Evolutionary conservation across 306 rosid genomes (phyloP).

Genomic region (Cucurbita ficifolia): DNA sequence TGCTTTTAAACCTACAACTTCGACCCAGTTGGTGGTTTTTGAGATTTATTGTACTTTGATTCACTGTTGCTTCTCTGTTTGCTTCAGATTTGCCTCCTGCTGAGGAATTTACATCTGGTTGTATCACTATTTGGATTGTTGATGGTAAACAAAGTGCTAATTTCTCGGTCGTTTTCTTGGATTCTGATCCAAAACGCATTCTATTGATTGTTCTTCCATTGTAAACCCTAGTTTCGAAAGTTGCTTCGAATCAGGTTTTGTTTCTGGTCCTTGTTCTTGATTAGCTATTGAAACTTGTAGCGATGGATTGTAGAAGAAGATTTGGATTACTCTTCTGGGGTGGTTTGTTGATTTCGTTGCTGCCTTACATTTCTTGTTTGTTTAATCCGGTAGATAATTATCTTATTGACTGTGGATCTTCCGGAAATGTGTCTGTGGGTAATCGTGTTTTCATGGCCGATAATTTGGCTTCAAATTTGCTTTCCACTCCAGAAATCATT

Average conservation of each 20-base stretch:
- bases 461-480: conserved; percentile 31
- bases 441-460: conserved; percentile 45
- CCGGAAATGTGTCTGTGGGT: conserved; percentile 29
- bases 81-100: conserved; percentile 3
- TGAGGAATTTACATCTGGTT: conserved; percentile 7
- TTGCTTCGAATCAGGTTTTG: not conserved
- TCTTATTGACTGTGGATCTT: conserved; percentile 74
- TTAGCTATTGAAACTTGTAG: conserved; percentile 8
- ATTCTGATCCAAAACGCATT: conserved; percentile 3
- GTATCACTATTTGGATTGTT: conserved; percentile 9
- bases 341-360: conserved; percentile 27
- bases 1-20: conserved; percentile 16
- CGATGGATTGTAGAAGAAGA: conserved; percentile 32
- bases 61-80: not conserved
- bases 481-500: conserved; percentile 46
- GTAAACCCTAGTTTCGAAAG: conserved; percentile 5
- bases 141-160: not conserved
- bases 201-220: not conserved
- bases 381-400: conserved; percentile 51
- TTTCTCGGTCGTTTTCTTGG: conserved; percentile 9
- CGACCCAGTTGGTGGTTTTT: conserved; percentile 10
- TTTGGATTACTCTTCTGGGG: conserved; percentile 27
- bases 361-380: conserved; percentile 25
- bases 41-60: conserved; percentile 6
- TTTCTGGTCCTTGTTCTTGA: not conserved